A percentile compares a stretch with the other conserved stretches of the same genome.
Conservation (phyloP, 179 eudicot genomes). For the Silene coronaria region DNA sequence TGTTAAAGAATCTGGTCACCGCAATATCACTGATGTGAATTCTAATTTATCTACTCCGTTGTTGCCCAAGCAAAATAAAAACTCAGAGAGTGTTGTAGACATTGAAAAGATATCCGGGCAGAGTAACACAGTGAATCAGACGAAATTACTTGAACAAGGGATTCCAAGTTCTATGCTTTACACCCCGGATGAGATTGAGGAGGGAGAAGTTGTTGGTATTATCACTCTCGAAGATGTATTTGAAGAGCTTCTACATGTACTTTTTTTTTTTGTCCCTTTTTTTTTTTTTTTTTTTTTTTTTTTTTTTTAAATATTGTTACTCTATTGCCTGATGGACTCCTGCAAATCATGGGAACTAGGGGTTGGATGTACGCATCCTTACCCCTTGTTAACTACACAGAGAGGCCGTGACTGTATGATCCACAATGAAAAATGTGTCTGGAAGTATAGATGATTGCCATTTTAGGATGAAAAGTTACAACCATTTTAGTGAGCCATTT, state of each 20-base stretch:
- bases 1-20: slow-evolving; percentile 35
- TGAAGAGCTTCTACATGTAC: slow-evolving; percentile 96
- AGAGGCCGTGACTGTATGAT: no score
- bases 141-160: slow-evolving; percentile 23
- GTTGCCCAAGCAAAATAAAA: slow-evolving; percentile 40
- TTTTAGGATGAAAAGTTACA: no score
- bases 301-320: neutral
- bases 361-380: no score
- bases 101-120: slow-evolving; percentile 48
- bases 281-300: neutral
- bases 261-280: neutral
- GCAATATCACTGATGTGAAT: slow-evolving; percentile 22
- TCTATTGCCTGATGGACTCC: neutral
- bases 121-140: slow-evolving; percentile 21
- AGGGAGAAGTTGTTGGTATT: slow-evolving; percentile 89
- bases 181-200: slow-evolving; percentile 59
- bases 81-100: slow-evolving; percentile 47
- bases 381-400: no score
- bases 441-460: no score
- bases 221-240: slow-evolving; percentile 98
- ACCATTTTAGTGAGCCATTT: no score
- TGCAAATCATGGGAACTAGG: neutral
- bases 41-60: slow-evolving; percentile 54
- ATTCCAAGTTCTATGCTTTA: slow-evolving; percentile 27
- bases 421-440: no score